A percentile compares a stretch with the other conserved stretches of the same genome.
These are phyloP conservation scores for Pleomassaria siparia DNA, from an alignment of 2,329 filamentous ascomycete genomes.

Conservation along the genomic window DNA sequence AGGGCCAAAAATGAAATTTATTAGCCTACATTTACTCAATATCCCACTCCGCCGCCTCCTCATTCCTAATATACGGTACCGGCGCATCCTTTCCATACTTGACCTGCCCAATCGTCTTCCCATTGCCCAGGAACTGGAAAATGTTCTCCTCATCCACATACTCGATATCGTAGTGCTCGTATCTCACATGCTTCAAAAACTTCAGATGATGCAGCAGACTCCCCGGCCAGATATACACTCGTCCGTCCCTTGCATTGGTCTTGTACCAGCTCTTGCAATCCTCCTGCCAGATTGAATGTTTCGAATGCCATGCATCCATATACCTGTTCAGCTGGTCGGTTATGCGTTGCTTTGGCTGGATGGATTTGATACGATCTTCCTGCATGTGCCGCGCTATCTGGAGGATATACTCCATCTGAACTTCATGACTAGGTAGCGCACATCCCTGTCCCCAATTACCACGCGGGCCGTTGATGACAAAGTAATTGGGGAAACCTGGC, in stretches of 20 bases:
- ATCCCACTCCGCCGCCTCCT: constrained; percentile 4
- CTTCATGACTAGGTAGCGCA: constrained; percentile 4
- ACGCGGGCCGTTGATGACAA: constrained; percentile 6
- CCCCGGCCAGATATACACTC: constrained; percentile 8
- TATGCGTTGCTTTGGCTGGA: constrained; percentile 5
- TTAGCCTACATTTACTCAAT: constrained; percentile 2
- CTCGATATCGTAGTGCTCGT: constrained; percentile 43
- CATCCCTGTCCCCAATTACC: constrained; percentile 10
- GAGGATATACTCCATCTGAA: constrained; percentile 12
- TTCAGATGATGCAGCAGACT: constrained; percentile 16
- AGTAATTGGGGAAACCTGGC: constrained; percentile 9
- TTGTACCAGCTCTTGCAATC: constrained; percentile 11
- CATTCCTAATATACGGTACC: constrained; percentile 7
- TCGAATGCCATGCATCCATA: constrained; percentile 9
- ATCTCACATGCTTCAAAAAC: constrained; percentile 34
- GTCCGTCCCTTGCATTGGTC: constrained; percentile 12
- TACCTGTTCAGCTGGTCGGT: constrained; percentile 7
- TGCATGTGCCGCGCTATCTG: constrained; percentile 7
- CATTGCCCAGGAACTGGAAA: neutral
- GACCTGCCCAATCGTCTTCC: constrained; percentile 1
- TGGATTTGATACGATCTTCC: constrained; percentile 5
- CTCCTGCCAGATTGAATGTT: constrained; percentile 7
- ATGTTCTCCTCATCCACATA: constrained; percentile 17
- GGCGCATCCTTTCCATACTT: constrained; percentile 7
- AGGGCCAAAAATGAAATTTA: too few relatives aligned